phyloP scores from a whole-genome alignment of 2,329 filamentous ascomycete species.

The Ceratocystis papillata region DNA sequence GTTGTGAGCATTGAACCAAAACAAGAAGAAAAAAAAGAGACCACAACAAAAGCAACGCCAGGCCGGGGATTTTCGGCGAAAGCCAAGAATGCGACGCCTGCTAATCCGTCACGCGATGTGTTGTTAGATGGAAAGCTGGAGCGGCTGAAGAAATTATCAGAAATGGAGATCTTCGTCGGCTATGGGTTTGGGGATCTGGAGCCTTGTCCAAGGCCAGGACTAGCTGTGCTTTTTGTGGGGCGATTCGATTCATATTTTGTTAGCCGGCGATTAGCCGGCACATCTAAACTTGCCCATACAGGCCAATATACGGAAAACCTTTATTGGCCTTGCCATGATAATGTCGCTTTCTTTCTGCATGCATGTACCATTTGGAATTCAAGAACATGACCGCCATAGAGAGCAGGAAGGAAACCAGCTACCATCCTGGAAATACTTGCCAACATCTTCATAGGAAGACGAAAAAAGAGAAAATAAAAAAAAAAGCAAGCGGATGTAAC shows the following conservation, averaged over 20 bases:
- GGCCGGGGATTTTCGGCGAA: neutral
- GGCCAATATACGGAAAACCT: neutral
- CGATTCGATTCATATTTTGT: neutral
- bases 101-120: neutral
- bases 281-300: neutral
- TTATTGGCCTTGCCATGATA: neutral
- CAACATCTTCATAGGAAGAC: no score
- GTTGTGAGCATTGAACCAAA: neutral
- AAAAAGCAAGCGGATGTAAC: neutral
- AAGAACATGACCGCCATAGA: neutral
- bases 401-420: neutral
- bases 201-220: neutral
- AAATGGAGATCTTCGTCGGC: constrained; percentile 11
- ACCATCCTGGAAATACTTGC: neutral
- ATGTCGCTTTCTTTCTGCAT: neutral
- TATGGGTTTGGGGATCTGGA: neutral
- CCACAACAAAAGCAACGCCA: neutral
- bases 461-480: neutral
- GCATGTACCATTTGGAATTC: neutral
- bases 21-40: neutral
- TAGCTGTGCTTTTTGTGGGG: neutral
- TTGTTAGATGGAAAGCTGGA: constrained; percentile 13
- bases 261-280: neutral
- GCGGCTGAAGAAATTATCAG: constrained; percentile 12
- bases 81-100: neutral